These are phyloP conservation scores for Phytophthora litchii DNA, from an alignment of 352 stramenopile genomes.

Conservation along the genomic window DNA sequence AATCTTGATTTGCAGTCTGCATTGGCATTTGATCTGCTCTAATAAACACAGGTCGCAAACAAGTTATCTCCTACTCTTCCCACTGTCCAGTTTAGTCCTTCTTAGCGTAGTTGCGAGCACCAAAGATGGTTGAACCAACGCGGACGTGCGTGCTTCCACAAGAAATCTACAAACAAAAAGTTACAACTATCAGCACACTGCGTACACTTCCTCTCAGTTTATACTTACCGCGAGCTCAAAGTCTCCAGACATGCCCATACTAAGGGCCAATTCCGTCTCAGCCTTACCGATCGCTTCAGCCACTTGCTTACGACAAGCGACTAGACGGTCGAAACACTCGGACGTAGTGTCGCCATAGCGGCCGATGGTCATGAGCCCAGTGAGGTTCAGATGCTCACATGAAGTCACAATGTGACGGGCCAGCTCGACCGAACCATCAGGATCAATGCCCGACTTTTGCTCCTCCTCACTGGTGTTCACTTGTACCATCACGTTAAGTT, in stretches of 20 bases:
- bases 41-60: conserved; percentile 14
- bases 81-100: conserved; percentile 37
- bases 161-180: conserved; percentile 75
- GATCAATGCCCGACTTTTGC: conserved; percentile 94
- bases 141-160: conserved; percentile 96
- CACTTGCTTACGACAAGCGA: conserved; percentile 69
- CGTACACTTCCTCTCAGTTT: neutral
- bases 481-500: conserved; percentile 96
- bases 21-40: conserved; percentile 72
- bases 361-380: conserved; percentile 99
- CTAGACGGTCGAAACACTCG: conserved; percentile 92
- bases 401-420: conserved; percentile 89
- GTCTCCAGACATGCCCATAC: conserved; percentile 99
- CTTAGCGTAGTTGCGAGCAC: conserved; percentile 90
- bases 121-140: conserved; percentile 98
- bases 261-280: conserved; percentile 90
- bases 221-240: conserved; percentile 92
- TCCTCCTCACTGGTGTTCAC: conserved; percentile 98
- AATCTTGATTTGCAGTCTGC: conserved; percentile 58
- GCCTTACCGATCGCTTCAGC: conserved; percentile 69
- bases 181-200: conserved; percentile 1
- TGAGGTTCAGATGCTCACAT: conserved; percentile 93
- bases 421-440: conserved; percentile 78
- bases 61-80: conserved; percentile 2
- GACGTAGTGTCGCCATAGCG: conserved; percentile 91